Conservation (phyloP, 768 basidiomycete species). For the Leccinum olivaceopallidum region DNA sequence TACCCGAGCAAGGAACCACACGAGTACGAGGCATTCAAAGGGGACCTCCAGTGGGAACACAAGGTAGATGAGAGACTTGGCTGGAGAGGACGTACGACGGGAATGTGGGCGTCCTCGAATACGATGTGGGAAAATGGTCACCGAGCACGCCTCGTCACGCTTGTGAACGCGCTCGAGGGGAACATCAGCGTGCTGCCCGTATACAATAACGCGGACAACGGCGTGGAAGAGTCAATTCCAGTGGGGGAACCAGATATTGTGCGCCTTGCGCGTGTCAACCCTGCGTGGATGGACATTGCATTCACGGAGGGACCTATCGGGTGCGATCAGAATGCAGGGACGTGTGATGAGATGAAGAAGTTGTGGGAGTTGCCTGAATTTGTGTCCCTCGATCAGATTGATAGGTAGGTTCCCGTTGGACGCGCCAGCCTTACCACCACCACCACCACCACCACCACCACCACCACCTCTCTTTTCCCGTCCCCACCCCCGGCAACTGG, state of each 20-base stretch:
- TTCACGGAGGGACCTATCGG: constrained; percentile 46
- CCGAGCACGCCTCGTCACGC: constrained; percentile 46
- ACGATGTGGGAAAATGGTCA: constrained; percentile 54
- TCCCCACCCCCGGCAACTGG: no score
- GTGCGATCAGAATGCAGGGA: constrained; percentile 36
- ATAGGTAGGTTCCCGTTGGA: no score
- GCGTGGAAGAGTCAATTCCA: constrained; percentile 21
- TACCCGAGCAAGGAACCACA: background rate
- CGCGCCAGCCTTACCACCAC: no score
- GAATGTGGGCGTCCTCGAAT: constrained; percentile 44
- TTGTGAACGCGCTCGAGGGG: constrained; percentile 42
- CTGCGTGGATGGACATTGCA: constrained; percentile 61
- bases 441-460: no score
- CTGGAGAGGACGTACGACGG: constrained; percentile 79
- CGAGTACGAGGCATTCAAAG: constrained; percentile 35
- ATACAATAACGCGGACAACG: background rate
- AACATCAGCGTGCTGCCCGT: constrained; percentile 42
- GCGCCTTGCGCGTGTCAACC: constrained; percentile 44
- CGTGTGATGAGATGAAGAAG: constrained; percentile 44
- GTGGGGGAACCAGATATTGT: constrained; percentile 39
- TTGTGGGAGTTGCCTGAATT: constrained; percentile 45
- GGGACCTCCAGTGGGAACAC: constrained; percentile 62
- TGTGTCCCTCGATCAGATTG: no score
- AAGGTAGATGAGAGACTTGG: constrained; percentile 61
- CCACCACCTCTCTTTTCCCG: no score